Percentiles rank a stretch among this genome's conserved stretches.
Conservation (phyloP, 495 filamentous ascomycete species). For the Ascobolus immersus region DNA sequence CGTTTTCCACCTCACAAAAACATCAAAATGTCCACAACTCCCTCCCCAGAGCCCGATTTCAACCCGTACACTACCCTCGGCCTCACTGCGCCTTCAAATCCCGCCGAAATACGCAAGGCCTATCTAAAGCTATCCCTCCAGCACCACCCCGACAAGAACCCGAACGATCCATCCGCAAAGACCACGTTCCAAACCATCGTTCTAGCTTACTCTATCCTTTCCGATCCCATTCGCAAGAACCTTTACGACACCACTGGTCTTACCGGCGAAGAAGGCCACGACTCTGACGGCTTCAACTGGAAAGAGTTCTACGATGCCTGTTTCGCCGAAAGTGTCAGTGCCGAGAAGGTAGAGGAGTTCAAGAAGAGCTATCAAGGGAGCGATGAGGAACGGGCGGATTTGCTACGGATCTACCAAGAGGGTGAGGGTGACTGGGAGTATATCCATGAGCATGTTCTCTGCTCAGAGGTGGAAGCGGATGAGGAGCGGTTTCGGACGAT, state of each 20-base stretch:
- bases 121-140: constrained; percentile 74
- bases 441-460: constrained; percentile 63
- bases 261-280: constrained; percentile 38
- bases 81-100: constrained; percentile 34
- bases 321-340: constrained; percentile 42
- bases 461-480: constrained; percentile 60
- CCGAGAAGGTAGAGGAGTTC: constrained; percentile 44
- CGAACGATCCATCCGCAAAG: constrained; percentile 51
- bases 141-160: constrained; percentile 89
- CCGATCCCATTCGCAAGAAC: constrained; percentile 44
- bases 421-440: constrained; percentile 43
- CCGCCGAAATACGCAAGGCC: constrained; percentile 54
- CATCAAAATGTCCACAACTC: too few species aligned
- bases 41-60: too few species aligned
- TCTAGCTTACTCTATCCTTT: constrained; percentile 81
- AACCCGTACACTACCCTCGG: constrained; percentile 72
- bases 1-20: too few species aligned
- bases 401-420: constrained; percentile 48
- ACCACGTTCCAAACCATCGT: constrained; percentile 66
- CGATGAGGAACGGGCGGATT: constrained; percentile 51
- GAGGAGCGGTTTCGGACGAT: constrained; percentile 59
- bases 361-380: constrained; percentile 44
- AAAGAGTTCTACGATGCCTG: constrained; percentile 62
- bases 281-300: constrained; percentile 45
- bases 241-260: constrained; percentile 76